Conservation (phyloP, 148 eudicot species). For the Drosera capensis region DNA sequence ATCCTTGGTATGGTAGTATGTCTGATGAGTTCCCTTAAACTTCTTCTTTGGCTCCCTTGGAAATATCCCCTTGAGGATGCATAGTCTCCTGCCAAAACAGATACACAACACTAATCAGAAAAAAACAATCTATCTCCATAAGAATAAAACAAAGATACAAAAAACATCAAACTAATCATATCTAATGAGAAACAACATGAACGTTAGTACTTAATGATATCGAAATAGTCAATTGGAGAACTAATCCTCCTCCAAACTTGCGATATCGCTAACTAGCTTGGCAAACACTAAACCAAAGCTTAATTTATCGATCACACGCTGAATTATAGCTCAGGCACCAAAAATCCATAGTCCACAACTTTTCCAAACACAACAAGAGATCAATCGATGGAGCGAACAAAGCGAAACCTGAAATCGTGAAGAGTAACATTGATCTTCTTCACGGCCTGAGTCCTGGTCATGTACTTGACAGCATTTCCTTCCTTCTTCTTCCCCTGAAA, state of each 20-base stretch:
- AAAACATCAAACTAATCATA: background rate
- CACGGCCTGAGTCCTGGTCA: constrained; percentile 76
- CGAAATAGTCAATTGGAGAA: too few species aligned
- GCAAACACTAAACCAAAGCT: background rate
- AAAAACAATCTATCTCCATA: background rate
- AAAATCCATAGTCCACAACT: background rate
- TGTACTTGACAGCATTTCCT: constrained; percentile 76
- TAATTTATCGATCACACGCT: too few species aligned
- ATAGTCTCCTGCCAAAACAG: constrained; percentile 42
- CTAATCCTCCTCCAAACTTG: too few species aligned
- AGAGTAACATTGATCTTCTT: constrained; percentile 74
- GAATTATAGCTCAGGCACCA: too few species aligned
- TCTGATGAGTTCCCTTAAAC: constrained; percentile 89
- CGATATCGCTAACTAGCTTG: too few species aligned
- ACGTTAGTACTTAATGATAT: too few species aligned
- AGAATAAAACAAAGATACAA: background rate
- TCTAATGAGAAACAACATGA: too few species aligned
- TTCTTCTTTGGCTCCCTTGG: constrained; percentile 97
- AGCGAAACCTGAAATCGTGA: constrained; percentile 53
- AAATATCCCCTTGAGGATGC: constrained; percentile 78
- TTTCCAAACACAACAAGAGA: background rate
- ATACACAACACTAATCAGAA: background rate
- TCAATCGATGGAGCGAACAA: background rate
- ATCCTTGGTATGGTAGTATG: constrained; percentile 88
- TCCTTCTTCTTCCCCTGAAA: constrained; percentile 90